Percentiles rank a stretch among this genome's conserved stretches.
Conservation (phyloP, 2,329 filamentous ascomycete genomes). For the Colletotrichum destructivum region DNA sequence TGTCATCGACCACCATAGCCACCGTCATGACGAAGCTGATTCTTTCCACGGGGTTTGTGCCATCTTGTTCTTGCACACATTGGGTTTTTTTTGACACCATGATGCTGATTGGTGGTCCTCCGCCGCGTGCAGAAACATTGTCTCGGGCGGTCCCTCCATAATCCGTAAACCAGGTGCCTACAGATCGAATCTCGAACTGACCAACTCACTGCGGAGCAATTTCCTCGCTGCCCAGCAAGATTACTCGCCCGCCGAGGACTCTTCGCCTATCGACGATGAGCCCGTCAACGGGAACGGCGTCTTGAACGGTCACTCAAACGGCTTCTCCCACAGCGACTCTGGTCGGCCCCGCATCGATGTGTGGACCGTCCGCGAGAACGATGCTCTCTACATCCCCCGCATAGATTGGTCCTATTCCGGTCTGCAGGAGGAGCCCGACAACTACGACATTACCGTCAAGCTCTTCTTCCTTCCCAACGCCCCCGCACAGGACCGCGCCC, state of each 20-base stretch:
- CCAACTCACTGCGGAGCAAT: constrained; percentile 88
- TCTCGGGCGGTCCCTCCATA: constrained; percentile 86
- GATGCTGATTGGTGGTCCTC: constrained; percentile 42
- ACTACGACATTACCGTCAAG: constrained; percentile 97
- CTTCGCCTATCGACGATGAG: constrained; percentile 46
- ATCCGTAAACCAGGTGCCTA: constrained; percentile 83
- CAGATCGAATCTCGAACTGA: constrained; percentile 94
- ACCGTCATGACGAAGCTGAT: constrained; percentile 81
- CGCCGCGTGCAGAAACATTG: constrained; percentile 76
- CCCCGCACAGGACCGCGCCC: constrained; percentile 73
- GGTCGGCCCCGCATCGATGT: constrained; percentile 54
- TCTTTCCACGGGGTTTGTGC: constrained; percentile 85
- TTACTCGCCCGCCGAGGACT: constrained; percentile 55
- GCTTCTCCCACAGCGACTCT: constrained; percentile 49
- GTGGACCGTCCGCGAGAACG: constrained; percentile 78
- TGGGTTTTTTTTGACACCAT: constrained; percentile 44
- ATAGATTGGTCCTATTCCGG: constrained; percentile 80
- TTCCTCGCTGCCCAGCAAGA: constrained; percentile 82
- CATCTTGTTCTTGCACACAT: constrained; percentile 24
- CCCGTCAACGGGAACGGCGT: constrained; percentile 51
- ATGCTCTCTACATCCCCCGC: constrained; percentile 81
- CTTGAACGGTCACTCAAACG: constrained; percentile 46
- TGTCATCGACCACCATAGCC: constrained; percentile 2
- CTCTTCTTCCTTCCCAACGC: constrained; percentile 90
- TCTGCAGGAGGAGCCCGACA: constrained; percentile 83